Conservation (phyloP, 345 rosid genomes). For the Sapria himalayana region DNA sequence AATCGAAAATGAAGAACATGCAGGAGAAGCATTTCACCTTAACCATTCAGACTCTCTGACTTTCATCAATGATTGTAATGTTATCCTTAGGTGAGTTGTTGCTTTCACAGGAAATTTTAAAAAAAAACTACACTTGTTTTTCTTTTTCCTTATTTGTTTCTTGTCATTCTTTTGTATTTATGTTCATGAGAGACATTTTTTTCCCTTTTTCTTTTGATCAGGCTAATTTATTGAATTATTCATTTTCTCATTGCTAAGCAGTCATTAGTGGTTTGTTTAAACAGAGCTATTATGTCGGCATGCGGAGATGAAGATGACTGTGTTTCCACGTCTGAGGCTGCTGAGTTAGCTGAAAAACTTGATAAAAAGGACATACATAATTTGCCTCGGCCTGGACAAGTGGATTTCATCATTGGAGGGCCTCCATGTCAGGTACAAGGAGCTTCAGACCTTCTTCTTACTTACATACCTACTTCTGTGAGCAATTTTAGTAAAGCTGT, state of each 20-base stretch:
- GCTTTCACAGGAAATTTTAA: no score
- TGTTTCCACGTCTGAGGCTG: constrained; percentile 53
- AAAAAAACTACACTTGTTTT: no score
- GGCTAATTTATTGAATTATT: no score
- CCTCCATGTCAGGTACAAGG: constrained; percentile 99
- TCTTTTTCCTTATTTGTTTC: no score
- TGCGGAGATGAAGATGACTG: constrained; percentile 72
- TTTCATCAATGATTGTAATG: constrained; percentile 65
- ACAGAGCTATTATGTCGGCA: constrained; percentile 61
- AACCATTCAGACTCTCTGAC: constrained; percentile 52
- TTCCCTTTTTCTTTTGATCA: not conserved
- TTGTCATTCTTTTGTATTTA: not conserved
- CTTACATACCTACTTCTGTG: no score
- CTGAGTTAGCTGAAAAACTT: constrained; percentile 21
- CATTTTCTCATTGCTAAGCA: no score
- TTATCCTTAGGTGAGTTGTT: constrained; percentile 36
- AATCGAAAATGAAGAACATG: constrained; percentile 81
- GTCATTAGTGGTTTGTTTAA: no score
- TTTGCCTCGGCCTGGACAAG: constrained; percentile 41
- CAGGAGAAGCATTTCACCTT: constrained; percentile 53
- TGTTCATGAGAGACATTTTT: not conserved
- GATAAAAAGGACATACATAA: constrained; percentile 19
- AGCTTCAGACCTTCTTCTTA: no score
- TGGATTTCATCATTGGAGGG: constrained; percentile 86
- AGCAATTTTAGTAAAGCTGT: no score